Base-by-base conservation (phyloP, 225 moss, liverwort and hornwort species). In the Anthoceros angustus region DNA sequence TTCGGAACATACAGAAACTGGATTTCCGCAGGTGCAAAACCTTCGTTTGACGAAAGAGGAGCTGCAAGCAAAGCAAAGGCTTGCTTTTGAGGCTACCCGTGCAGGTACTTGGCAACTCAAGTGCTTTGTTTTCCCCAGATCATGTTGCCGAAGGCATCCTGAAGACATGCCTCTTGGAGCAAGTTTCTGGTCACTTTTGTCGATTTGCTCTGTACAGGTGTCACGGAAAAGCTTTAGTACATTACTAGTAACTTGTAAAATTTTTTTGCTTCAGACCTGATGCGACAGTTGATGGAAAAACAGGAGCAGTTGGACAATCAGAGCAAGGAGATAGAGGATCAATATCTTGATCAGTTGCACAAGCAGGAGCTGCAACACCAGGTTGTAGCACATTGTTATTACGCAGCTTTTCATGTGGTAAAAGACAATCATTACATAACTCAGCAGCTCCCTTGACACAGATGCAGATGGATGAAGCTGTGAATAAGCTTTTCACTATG, bases 31-130 rank as follows among this genome's bases (percentile, higher is more conserved):
- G 84, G 70, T 81, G 69, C 76, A 77, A 66, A 76, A 43, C 69
- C 66, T 81, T 62, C 81, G 78, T 73, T 70, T 70, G 26, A 79
- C 79, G 40, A 84, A 84, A 77, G 84, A 81, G 69, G 84, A 81
- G 61, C 66, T 77, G 39, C 81, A 84, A 74, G 70, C 74, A 48
- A 81, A 77, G 68, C 71, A 74, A 62, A 79, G 77, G 75, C 77
- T 77, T 42, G 81, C 79, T 63, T n/a, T 84, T 66, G 84, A 84
- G 48, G 71, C 77, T 64, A 79, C 75, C 42, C 79, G 74, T 76
- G 66, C 70, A 20, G 84, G 84, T 84, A 84, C 38, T 11, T 41
- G 24, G 24, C 18, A 14, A 4, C 7, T 60, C 55, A 60, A 16
- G 23, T 60, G n/a, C 55, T 23, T 60, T 23, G n/a, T 60, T 60